Base-by-base conservation (phyloP, 768 basidiomycete species). In the Inosperma sp. region DNA sequence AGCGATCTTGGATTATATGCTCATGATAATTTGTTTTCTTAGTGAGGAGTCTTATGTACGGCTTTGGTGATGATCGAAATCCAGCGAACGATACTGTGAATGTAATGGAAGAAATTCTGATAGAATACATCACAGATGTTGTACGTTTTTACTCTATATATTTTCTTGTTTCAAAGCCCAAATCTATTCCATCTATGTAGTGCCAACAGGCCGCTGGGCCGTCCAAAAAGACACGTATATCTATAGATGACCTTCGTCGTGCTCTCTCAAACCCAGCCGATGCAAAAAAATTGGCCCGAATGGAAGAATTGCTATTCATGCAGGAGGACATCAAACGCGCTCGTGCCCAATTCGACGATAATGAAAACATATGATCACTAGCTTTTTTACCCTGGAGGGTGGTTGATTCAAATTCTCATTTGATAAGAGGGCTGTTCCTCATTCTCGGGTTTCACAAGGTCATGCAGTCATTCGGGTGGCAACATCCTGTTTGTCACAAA, bases 251-350 rank as follows among this genome's bases (percentile, higher is more conserved):
- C 62, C 72, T 95, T 42, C 78, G 89, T 21, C 80, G 85, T 52
- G 87, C 81, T 6, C 70, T 95, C 19, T 88, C 89, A 22, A 75
- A 84, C 42, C 85, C 88, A 3, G 87, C 88, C n/a, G 93, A 94
- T 61, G 84, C 88, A 26, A 93, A 93, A 69, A 94, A 94, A 65
- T 78, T 94, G 19, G 91, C 92, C 14, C 77, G 93, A 49, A 84
- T 94, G 82, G 92, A 95, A 65, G 93, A 95, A 63, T 69, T 95
- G 29, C 63, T 94, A 27, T 92, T 91, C 72, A 91, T 93, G 86
- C 89, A 93, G 64, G 90, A 92, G 63, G 92, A 93, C 59, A 93
- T 94, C 68, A 89, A 92, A 64, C 82, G 90, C 7, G 92, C 90
- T 4, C 79, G 86, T 37, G 83, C 82, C 9, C 85, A 90, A 61